Evolutionary conservation across 164 flowering plant species (phyloP), one percentile per base, ranked within the genome.

Genomic region (Berberis vulgaris): DNA sequence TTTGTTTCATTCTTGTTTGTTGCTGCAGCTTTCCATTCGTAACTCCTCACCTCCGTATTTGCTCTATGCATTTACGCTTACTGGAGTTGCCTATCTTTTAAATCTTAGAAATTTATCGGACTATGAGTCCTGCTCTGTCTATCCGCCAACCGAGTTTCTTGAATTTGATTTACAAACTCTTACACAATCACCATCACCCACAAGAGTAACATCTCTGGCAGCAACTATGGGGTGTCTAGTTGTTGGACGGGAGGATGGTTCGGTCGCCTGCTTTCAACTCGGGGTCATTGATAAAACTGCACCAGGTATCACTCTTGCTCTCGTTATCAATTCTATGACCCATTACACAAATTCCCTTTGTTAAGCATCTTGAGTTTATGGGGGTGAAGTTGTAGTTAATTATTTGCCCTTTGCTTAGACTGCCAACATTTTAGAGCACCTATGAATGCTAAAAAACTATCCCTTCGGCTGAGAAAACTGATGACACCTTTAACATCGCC

Each of bases 211-310:
- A 43, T 45, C 78, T 61, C 81, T 78, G 43, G 74, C 88, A 54
- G 96, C 92, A 12, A 73, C 74, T 0, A 45, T 60, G 41, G 95
- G 91, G 7, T 80, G 83, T 66, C 71, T 89, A 54, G 57, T 79
- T 0, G 59, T 92, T 71, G 96, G 96, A 60, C 74, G 80, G 61
- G 60, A 44, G 63, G 91, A 89, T 81, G 98, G 95, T 12, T 82
- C 91, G 64, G 72, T 86, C 74, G 45, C 67, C 46, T 84, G 81
- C 63, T 78, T 82, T 55, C 86, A 72, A 60, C 84, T 86, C 71
- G 90, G 86, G 43, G 9, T 41, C 53, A 77, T 78, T 74, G 79
- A 82, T 60, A 77, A 64, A 60, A 71, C 60, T 59, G 67, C 78
- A 59, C 85, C 86, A 69, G 89, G 96, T 89, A 72, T 26, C 26